Percentiles rank a stretch among this genome's conserved stretches.
phyloP scores from a whole-genome alignment of 805 yeast species.

The Wickerhamomyces sydowiorum region DNA sequence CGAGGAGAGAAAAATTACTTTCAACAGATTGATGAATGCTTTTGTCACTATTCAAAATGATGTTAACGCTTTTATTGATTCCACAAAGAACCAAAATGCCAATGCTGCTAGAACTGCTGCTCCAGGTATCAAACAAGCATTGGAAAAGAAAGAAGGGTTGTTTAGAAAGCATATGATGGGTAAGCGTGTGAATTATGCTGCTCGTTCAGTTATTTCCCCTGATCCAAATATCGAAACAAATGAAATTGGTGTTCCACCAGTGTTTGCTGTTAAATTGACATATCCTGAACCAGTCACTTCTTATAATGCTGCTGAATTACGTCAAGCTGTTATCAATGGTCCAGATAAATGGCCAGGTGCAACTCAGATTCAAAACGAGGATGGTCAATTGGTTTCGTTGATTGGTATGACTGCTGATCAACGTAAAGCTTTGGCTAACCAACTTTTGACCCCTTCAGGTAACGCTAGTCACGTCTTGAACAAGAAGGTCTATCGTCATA shows the following conservation, averaged over 20 bases:
- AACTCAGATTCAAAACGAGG: slow-evolving; percentile 90
- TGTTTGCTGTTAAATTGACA: slow-evolving; percentile 90
- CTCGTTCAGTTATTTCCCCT: slow-evolving; percentile 98
- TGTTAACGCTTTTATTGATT: slow-evolving; percentile 89
- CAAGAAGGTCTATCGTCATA: slow-evolving; percentile 93
- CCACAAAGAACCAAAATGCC: slow-evolving; percentile 78
- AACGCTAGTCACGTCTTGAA: slow-evolving; percentile 54
- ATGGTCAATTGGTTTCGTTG: slow-evolving; percentile 76
- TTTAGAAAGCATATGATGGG: slow-evolving; percentile 99
- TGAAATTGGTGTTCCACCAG: slow-evolving; percentile 99
- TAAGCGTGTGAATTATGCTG: slow-evolving; percentile 97
- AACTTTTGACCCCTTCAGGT: slow-evolving; percentile 79
- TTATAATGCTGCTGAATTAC: slow-evolving; percentile 81
- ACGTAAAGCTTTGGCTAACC: slow-evolving; percentile 92
- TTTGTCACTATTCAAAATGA: slow-evolving; percentile 94
- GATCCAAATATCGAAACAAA: slow-evolving; percentile 98
- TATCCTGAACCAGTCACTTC: slow-evolving; percentile 98
- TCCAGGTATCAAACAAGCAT: slow-evolving; percentile 96
- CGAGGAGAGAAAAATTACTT: slow-evolving; percentile 70
- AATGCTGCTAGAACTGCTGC: slow-evolving; percentile 58
- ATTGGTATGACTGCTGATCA: slow-evolving; percentile 90
- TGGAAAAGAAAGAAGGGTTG: slow-evolving; percentile 97
- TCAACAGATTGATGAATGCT: slow-evolving; percentile 90
- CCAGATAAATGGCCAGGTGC: slow-evolving; percentile 99
- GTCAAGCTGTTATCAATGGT: slow-evolving; percentile 95